A percentile compares a stretch with the other conserved stretches of the same genome.
These are phyloP conservation scores for Oryza meyeriana DNA, from an alignment of 176 grass and related monocot genomes.

Conservation along the genomic window DNA sequence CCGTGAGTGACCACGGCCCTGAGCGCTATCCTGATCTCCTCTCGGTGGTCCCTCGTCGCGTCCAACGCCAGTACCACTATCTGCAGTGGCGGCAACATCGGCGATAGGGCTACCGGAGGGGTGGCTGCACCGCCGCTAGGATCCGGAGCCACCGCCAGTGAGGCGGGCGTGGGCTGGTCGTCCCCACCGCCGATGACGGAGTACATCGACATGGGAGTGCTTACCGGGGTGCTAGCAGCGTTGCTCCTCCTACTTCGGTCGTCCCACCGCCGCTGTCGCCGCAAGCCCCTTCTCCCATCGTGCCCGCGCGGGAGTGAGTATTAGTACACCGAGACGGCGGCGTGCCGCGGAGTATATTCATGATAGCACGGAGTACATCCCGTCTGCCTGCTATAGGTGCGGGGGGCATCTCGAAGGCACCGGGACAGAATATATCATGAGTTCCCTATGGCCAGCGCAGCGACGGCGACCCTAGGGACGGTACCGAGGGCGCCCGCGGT, in stretches of 20 bases:
- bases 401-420: conserved; percentile 45
- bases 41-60: conserved; percentile 49
- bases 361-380: conserved; percentile 31
- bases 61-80: conserved; percentile 63
- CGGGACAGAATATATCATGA: conserved; percentile 31
- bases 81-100: conserved; percentile 39
- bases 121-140: neutral
- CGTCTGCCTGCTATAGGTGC: neutral
- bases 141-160: neutral
- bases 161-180: conserved; percentile 1
- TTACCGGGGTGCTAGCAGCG: conserved; percentile 12
- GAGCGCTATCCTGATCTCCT: conserved; percentile 47
- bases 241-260: conserved; percentile 14
- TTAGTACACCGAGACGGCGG: conserved; percentile 36
- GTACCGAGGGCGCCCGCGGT: neutral
- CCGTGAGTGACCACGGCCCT: conserved; percentile 28
- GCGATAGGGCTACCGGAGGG: neutral
- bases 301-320: conserved; percentile 18
- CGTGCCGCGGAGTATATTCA: conserved; percentile 46
- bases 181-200: conserved; percentile 38
- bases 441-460: neutral
- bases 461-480: neutral
- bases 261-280: neutral
- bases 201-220: conserved; percentile 42
- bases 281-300: conserved; percentile 1